Evolutionary conservation across 441 rosid genomes (phyloP).

Genomic region (Capsella rubella): DNA sequence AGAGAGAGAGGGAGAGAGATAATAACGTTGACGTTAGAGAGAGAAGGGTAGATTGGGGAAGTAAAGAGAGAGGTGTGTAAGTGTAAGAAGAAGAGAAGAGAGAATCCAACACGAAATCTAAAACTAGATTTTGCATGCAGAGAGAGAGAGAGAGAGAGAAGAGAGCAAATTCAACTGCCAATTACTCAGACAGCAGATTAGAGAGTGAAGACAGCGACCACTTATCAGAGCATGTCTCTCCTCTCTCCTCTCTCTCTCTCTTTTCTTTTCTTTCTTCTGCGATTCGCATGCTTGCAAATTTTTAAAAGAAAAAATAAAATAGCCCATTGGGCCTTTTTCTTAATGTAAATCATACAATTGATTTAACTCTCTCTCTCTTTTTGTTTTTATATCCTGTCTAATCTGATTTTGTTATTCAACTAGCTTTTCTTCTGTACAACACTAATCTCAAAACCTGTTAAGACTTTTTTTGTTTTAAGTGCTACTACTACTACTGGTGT

Average conservation of each 20-base stretch:
- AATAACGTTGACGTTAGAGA: slow-evolving; percentile 45
- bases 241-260: not conserved
- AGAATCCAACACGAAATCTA: slow-evolving; percentile 52
- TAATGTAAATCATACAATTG: not conserved
- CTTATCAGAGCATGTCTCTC: slow-evolving; percentile 44
- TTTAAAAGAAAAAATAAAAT: slow-evolving; percentile 2
- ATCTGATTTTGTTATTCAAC: slow-evolving; percentile 17
- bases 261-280: not conserved
- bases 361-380: slow-evolving; percentile 14
- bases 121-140: slow-evolving; percentile 50
- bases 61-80: not conserved
- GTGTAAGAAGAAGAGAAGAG: slow-evolving; percentile 18
- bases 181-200: slow-evolving; percentile 44
- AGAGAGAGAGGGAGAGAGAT: slow-evolving; percentile 13
- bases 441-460: slow-evolving; percentile 35
- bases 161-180: slow-evolving; percentile 44
- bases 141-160: not conserved
- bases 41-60: slow-evolving; percentile 45
- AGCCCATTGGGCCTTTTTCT: slow-evolving; percentile 44
- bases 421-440: slow-evolving; percentile 25
- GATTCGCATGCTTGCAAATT: slow-evolving; percentile 37
- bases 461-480: slow-evolving; percentile 14
- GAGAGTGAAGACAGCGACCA: slow-evolving; percentile 48
- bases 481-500: slow-evolving; percentile 13
- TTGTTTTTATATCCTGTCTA: slow-evolving; percentile 11